A percentile compares a stretch with the other conserved stretches of the same genome.
Conservation (phyloP, 2,329 filamentous ascomycete genomes). For the Chaetomium sp. region DNA sequence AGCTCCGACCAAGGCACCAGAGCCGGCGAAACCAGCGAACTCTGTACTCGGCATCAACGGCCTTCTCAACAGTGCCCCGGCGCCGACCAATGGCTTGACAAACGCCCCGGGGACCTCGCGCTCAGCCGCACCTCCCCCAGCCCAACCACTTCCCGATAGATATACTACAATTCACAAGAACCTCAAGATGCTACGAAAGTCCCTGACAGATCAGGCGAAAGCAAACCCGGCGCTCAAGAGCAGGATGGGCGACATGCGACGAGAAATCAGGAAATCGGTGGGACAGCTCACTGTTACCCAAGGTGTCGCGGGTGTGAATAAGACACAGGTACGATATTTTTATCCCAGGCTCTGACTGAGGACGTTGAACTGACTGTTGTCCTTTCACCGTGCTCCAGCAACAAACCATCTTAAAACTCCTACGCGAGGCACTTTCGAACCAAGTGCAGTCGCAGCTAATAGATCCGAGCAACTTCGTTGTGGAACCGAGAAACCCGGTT, state of each 20-base stretch:
- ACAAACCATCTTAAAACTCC: constrained; percentile 42
- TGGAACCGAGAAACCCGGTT: constrained; percentile 34
- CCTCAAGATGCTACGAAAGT: constrained; percentile 51
- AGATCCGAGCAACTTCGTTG: constrained; percentile 47
- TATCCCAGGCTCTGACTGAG: neutral
- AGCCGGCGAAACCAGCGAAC: constrained; percentile 4
- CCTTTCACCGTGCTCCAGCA: constrained; percentile 15
- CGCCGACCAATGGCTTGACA: constrained; percentile 9
- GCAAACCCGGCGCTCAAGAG: constrained; percentile 53
- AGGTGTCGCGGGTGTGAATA: constrained; percentile 35
- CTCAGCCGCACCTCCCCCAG: neutral
- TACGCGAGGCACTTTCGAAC: constrained; percentile 46
- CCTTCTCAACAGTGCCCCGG: constrained; percentile 8
- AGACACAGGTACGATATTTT: constrained; percentile 39
- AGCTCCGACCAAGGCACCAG: neutral
- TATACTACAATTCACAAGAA: constrained; percentile 57
- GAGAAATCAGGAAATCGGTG: constrained; percentile 63
- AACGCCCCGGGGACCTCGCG: neutral
- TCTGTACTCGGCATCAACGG: constrained; percentile 6
- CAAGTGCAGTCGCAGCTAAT: constrained; percentile 41
- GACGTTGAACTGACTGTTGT: neutral
- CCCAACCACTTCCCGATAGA: constrained; percentile 33
- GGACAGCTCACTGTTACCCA: constrained; percentile 58
- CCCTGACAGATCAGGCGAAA: constrained; percentile 47
- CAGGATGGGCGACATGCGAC: constrained; percentile 63